phyloP scores from a whole-genome alignment of 176 grass and related monocot species.

The Ampelocalamus luodianensis region DNA sequence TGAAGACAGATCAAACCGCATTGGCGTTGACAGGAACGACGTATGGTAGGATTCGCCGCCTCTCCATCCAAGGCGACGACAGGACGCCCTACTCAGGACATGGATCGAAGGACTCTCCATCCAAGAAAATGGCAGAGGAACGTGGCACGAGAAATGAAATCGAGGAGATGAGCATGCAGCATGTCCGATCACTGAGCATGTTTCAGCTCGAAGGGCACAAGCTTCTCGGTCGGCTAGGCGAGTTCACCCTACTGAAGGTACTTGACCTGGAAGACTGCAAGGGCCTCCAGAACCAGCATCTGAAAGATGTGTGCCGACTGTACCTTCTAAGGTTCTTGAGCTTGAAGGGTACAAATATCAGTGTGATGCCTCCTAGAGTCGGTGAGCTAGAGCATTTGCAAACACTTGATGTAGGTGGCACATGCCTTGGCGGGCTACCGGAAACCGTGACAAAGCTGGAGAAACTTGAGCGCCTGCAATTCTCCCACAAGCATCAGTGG shows the following conservation, averaged over 20 bases:
- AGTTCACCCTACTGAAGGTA: conserved; percentile 14
- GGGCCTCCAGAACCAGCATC: neutral
- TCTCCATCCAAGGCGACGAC: conserved; percentile 2
- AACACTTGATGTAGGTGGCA: neutral
- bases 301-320: neutral
- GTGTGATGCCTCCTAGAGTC: neutral
- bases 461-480: neutral
- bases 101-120: neutral
- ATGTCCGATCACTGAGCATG: neutral
- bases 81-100: too few species aligned
- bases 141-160: too few species aligned
- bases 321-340: conserved; percentile 20
- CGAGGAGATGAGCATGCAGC: neutral
- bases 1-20: too few species aligned
- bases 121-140: neutral
- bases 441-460: neutral
- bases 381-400: neutral
- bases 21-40: neutral
- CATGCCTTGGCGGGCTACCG: neutral
- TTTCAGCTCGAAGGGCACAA: neutral
- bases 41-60: neutral
- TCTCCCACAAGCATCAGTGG: neutral
- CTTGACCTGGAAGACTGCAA: conserved; percentile 20
- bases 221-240: neutral
- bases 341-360: conserved; percentile 2